A percentile compares a stretch with the other conserved stretches of the same genome.
phyloP scores from a whole-genome alignment of 1,284 basidiomycete species.

The Trichosporon asahii region DNA sequence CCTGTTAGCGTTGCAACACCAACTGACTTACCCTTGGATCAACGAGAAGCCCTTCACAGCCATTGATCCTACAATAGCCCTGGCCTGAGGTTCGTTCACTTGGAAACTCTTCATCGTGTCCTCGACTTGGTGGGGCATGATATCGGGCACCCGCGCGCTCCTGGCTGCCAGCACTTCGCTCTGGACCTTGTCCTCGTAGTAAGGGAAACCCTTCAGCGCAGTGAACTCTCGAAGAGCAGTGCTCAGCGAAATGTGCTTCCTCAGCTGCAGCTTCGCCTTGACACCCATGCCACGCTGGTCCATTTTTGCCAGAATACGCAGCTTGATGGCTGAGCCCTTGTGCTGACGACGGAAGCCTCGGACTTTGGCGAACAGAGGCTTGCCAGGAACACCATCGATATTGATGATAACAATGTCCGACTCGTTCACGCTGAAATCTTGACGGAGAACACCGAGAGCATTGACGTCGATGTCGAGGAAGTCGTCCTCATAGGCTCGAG shows the following conservation, averaged over 20 bases:
- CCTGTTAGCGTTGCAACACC: not conserved
- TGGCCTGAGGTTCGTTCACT: slow-evolving; percentile 92
- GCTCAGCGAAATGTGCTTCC: slow-evolving; percentile 82
- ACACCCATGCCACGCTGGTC: slow-evolving; percentile 46
- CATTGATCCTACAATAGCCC: slow-evolving; percentile 77
- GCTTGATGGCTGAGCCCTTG: slow-evolving; percentile 54
- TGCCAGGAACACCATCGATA: slow-evolving; percentile 56
- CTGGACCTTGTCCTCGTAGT: slow-evolving; percentile 66
- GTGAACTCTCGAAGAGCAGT: slow-evolving; percentile 91
- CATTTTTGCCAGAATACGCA: slow-evolving; percentile 52
- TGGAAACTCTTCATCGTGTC: slow-evolving; percentile 67
- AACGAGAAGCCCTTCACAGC: slow-evolving; percentile 75
- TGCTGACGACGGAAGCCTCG: slow-evolving; percentile 61
- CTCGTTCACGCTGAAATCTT: slow-evolving; percentile 72
- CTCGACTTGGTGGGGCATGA: slow-evolving; percentile 61
- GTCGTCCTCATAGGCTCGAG: slow-evolving; percentile 52
- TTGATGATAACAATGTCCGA: slow-evolving; percentile 76
- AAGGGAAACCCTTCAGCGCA: slow-evolving; percentile 75
- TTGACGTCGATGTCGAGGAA: slow-evolving; percentile 47
- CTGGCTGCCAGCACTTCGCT: slow-evolving; percentile 67
- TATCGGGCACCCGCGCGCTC: slow-evolving; percentile 56
- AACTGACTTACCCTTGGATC: slow-evolving; percentile 78
- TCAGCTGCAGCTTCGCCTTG: slow-evolving; percentile 68
- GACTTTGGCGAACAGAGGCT: slow-evolving; percentile 67
- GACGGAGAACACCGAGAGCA: slow-evolving; percentile 57